Percentiles rank a stretch among this genome's conserved stretches.
Evolutionary conservation across 768 basidiomycete genomes (phyloP).

Genomic region (Mycena metata): DNA sequence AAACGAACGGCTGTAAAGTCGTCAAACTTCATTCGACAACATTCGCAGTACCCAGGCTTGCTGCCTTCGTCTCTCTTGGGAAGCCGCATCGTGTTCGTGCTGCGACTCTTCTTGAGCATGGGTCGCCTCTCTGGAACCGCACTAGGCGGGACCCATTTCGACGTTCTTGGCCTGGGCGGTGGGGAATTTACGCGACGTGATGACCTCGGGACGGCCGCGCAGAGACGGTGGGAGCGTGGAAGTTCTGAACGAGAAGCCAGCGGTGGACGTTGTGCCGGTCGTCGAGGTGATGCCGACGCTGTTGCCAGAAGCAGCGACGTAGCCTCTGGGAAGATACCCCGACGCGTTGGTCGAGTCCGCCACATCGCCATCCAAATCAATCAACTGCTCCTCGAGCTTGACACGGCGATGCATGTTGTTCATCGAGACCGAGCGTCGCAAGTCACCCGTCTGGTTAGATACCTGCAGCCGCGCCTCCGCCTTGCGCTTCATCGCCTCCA

Average conservation of each 20-base stretch:
- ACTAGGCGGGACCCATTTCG: constrained; percentile 78
- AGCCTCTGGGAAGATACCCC: constrained; percentile 72
- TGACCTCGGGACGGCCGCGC: constrained; percentile 71
- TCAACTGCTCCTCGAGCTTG: constrained; percentile 43
- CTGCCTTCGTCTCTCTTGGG: constrained; percentile 87
- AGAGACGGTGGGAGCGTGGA: constrained; percentile 67
- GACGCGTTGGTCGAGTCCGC: constrained; percentile 75
- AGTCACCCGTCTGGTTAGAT: constrained; percentile 58
- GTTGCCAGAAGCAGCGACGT: constrained; percentile 95
- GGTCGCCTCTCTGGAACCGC: constrained; percentile 67
- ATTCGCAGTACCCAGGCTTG: constrained; percentile 98
- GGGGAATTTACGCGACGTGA: constrained; percentile 71
- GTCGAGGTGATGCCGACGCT: constrained; percentile 93
- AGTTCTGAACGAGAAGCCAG: constrained; percentile 60
- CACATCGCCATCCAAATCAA: constrained; percentile 60
- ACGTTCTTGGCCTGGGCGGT: constrained; percentile 49
- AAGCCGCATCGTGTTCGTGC: constrained; percentile 81
- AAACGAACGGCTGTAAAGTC: constrained; percentile 74
- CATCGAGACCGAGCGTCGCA: constrained; percentile 83
- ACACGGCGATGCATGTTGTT: constrained; percentile 76
- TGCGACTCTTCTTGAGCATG: constrained; percentile 79
- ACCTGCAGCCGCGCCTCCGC: constrained; percentile 51
- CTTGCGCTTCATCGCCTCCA: constrained; percentile 54
- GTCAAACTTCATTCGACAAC: constrained; percentile 90
- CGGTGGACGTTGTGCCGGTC: constrained; percentile 85